Evolutionary conservation across 2,329 filamentous ascomycete species (phyloP).

Genomic region (Cytospora chrysosperma): DNA sequence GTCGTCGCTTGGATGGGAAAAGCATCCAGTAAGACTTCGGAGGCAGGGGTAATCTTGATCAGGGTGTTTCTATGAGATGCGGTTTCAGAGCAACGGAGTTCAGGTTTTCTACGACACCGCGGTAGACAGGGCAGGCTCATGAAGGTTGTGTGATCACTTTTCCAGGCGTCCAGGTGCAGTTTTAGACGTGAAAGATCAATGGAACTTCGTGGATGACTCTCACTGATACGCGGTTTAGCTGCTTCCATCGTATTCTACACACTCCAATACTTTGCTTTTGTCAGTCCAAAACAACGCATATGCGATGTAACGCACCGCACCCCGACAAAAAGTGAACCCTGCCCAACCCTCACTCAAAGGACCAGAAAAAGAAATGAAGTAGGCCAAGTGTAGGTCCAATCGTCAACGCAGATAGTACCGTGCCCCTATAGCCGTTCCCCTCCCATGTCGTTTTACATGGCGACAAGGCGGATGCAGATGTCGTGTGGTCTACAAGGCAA

Average conservation of each 20-base stretch:
- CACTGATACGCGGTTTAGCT: not conserved
- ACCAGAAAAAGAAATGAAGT: not conserved
- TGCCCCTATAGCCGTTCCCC: not conserved
- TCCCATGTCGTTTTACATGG: not conserved
- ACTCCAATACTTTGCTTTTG: not conserved
- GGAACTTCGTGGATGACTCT: not conserved
- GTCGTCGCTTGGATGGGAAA: constrained; percentile 23
- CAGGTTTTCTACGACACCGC: not conserved
- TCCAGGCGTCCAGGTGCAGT: not conserved
- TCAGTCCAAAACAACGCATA: not conserved
- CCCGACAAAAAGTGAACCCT: not conserved
- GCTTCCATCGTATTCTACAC: not conserved
- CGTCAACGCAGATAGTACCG: not conserved
- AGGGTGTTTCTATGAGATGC: constrained; percentile 16
- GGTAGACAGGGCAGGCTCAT: constrained; percentile 4
- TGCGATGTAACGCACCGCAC: not conserved
- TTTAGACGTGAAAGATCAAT: not conserved
- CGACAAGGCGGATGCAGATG: not conserved
- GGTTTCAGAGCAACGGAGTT: constrained; percentile 15
- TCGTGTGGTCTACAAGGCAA: not conserved
- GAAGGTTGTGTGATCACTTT: not conserved
- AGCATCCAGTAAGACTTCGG: constrained; percentile 10
- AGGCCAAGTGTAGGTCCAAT: not conserved
- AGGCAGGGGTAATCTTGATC: not conserved
- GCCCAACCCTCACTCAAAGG: not conserved